Conservation (phyloP, 2,329 filamentous ascomycete genomes). For the Fusarium austroafricanum region DNA sequence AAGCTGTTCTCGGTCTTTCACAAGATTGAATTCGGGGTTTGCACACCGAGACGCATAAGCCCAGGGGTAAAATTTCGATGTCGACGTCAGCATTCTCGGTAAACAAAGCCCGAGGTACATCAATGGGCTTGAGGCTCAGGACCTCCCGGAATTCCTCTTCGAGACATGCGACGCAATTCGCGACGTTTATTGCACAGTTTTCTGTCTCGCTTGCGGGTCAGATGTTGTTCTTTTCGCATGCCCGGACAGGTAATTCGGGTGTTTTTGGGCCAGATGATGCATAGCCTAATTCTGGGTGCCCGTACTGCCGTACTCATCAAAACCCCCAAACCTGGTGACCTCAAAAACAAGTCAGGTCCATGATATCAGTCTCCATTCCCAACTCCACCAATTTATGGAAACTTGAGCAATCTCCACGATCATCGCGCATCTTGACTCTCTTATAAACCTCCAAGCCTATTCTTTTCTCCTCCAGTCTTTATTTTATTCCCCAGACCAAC, state of each 20-base stretch:
- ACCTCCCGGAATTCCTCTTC: conserved; percentile 25
- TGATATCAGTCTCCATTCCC: conserved; percentile 32
- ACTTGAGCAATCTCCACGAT: conserved; percentile 23
- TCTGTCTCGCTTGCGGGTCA: conserved; percentile 19
- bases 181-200: conserved; percentile 23
- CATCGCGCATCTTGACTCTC: conserved; percentile 6
- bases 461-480: conserved; percentile 9
- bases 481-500: conserved; percentile 13
- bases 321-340: conserved; percentile 15
- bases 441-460: conserved; percentile 24
- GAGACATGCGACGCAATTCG: conserved; percentile 13
- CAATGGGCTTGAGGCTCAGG: conserved; percentile 24
- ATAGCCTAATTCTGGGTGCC: conserved; percentile 23
- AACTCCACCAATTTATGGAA: conserved; percentile 35
- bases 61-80: conserved; percentile 11
- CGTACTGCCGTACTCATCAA: no score
- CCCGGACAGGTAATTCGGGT: no score
- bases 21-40: neutral
- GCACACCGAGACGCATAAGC: conserved; percentile 3
- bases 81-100: conserved; percentile 16
- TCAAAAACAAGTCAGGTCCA: conserved; percentile 3
- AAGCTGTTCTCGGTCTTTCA: neutral
- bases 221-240: neutral
- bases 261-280: conserved; percentile 3
- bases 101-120: neutral